phyloP scores from a whole-genome alignment of 148 eudicot genomes.

The Rhododendron griersonianum region DNA sequence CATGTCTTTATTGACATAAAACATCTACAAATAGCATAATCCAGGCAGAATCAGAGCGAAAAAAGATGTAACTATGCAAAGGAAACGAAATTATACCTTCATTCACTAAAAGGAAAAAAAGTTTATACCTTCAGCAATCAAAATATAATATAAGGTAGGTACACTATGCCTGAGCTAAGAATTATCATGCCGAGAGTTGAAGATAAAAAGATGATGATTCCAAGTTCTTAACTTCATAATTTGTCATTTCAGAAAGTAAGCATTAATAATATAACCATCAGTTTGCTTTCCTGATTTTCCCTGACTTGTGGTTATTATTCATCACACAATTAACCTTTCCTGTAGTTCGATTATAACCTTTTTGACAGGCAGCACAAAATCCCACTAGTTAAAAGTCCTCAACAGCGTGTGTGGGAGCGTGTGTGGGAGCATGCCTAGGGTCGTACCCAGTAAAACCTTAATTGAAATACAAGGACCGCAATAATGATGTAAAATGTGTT shows the following conservation, averaged over 20 bases:
- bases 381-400: background rate
- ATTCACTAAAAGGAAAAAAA: background rate
- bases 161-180: background rate
- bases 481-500: background rate
- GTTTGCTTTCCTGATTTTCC: background rate
- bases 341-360: background rate
- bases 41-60: background rate
- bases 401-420: background rate
- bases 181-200: background rate
- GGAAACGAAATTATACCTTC: background rate
- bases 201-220: background rate
- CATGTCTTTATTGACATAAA: slow-evolving; percentile 5
- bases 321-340: background rate
- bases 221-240: background rate
- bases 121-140: background rate
- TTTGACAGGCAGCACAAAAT: background rate
- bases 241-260: background rate
- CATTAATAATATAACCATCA: background rate
- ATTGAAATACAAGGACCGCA: background rate
- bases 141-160: background rate
- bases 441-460: background rate
- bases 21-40: background rate
- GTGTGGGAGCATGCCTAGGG: background rate
- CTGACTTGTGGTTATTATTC: background rate
- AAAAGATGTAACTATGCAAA: background rate